Conservation (phyloP, 495 filamentous ascomycete species). For the Penicillium parvum region DNA sequence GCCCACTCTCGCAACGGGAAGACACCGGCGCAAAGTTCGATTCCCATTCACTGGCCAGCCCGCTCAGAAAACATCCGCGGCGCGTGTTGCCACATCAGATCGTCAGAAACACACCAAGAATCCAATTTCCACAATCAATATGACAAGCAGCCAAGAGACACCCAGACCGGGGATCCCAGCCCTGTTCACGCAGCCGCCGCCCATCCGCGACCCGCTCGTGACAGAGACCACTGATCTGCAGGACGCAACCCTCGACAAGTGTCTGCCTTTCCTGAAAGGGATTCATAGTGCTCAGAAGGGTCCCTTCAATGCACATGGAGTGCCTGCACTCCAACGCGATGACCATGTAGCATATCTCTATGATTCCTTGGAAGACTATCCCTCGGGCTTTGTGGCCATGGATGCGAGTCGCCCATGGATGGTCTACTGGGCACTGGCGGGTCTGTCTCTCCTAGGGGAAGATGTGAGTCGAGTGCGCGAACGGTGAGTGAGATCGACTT, state of each 20-base stretch:
- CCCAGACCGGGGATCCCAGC: conserved; percentile 49
- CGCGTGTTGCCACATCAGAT: no score
- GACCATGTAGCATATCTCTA: conserved; percentile 75
- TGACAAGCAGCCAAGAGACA: conserved; percentile 20
- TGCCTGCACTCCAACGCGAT: conserved; percentile 66
- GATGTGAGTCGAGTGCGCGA: conserved; percentile 67
- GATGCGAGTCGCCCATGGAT: conserved; percentile 91
- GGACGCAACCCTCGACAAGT: conserved; percentile 59
- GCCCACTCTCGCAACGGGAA: conserved; percentile 30
- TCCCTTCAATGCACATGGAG: conserved; percentile 60
- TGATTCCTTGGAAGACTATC: conserved; percentile 59
- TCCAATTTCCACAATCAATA: conserved; percentile 2
- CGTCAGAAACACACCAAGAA: conserved; percentile 1
- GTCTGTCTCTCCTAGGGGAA: conserved; percentile 66
- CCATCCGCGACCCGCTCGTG: conserved; percentile 60
- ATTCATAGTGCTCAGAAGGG: conserved; percentile 35
- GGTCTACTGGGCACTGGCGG: conserved; percentile 83
- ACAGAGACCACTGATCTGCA: conserved; percentile 68
- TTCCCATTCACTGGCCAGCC: conserved; percentile 20
- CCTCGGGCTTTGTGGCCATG: conserved; percentile 57
- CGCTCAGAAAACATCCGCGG: background rate
- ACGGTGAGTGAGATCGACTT: conserved; percentile 38
- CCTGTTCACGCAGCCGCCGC: conserved; percentile 59
- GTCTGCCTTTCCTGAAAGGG: conserved; percentile 62
- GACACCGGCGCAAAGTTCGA: conserved; percentile 40